Percentiles rank a stretch among this genome's conserved stretches.
Conservation (phyloP, 2,329 filamentous ascomycete genomes). For the Fusarium metavorans region DNA sequence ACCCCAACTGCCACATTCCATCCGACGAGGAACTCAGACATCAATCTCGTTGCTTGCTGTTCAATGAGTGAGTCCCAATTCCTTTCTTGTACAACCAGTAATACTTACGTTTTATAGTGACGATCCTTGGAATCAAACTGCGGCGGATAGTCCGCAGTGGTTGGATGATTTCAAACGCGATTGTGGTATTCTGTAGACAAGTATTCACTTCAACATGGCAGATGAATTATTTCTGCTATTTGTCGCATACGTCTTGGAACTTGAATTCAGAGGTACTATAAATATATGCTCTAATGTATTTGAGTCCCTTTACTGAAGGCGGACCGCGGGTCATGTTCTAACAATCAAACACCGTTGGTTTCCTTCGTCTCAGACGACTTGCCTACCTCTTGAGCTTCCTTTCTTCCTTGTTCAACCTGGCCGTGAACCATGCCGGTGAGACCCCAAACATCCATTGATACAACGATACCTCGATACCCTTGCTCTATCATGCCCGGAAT, state of each 20-base stretch:
- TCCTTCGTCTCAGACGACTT: not conserved
- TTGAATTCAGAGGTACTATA: too few species aligned
- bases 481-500: not conserved
- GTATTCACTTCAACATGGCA: too few species aligned
- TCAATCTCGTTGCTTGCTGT: conserved; percentile 51
- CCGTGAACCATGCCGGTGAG: not conserved
- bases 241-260: too few species aligned
- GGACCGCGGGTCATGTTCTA: too few species aligned
- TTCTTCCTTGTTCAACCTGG: not conserved
- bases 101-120: conserved; percentile 53
- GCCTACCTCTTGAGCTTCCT: not conserved
- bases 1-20: conserved; percentile 47
- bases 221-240: too few species aligned
- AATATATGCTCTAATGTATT: too few species aligned
- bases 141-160: conserved; percentile 69
- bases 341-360: not conserved
- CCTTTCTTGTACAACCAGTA: fast-evolving
- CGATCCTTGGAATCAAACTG: conserved; percentile 69
- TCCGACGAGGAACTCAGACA: conserved; percentile 52
- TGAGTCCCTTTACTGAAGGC: too few species aligned
- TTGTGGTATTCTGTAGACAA: conserved; percentile 53
- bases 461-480: not conserved
- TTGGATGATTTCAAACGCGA: conserved; percentile 67
- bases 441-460: not conserved
- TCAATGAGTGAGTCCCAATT: conserved; percentile 43